A percentile compares a stretch with the other conserved stretches of the same genome.
These are phyloP conservation scores for Heterobasidion annosum DNA, from an alignment of 1,284 basidiomycete species.

Conservation along the genomic window DNA sequence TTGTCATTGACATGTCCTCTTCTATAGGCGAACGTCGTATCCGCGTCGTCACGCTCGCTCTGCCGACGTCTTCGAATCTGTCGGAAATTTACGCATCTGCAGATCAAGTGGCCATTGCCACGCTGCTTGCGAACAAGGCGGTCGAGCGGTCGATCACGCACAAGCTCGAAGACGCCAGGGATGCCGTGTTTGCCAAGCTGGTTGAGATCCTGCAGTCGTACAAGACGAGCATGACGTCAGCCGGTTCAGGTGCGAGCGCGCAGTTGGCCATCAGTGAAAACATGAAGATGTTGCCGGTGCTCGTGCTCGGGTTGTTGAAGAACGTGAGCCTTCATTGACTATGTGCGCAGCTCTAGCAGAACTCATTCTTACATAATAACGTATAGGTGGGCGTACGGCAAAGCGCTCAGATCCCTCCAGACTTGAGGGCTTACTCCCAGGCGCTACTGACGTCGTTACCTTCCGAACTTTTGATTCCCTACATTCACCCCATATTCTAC, in stretches of 20 bases:
- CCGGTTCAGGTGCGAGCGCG: slow-evolving; percentile 88
- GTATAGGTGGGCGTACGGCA: slow-evolving; percentile 84
- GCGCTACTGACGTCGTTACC: slow-evolving; percentile 88
- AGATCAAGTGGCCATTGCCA: slow-evolving; percentile 89
- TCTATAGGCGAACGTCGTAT: slow-evolving; percentile 82
- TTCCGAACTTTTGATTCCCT: slow-evolving; percentile 85
- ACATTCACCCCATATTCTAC: slow-evolving; percentile 93
- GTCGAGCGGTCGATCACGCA: slow-evolving; percentile 88
- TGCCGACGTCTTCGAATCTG: slow-evolving; percentile 89
- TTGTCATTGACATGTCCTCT: neutral
- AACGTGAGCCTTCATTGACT: slow-evolving; percentile 50
- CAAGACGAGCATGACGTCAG: slow-evolving; percentile 95
- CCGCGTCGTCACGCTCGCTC: slow-evolving; percentile 87
- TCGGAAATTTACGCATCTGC: slow-evolving; percentile 94
- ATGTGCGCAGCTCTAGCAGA: neutral
- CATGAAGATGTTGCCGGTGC: slow-evolving; percentile 86
- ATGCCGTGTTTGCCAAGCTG: slow-evolving; percentile 85
- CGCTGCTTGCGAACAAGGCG: slow-evolving; percentile 92
- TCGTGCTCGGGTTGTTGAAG: slow-evolving; percentile 88
- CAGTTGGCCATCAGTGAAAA: slow-evolving; percentile 91
- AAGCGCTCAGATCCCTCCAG: slow-evolving; percentile 93
- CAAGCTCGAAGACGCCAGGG: slow-evolving; percentile 91
- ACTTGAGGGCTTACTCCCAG: slow-evolving; percentile 93
- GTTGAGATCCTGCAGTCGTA: slow-evolving; percentile 89
- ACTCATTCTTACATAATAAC: neutral